Evolutionary conservation across 345 rosid species (phyloP), one percentile per base, ranked within the genome.

Genomic region (Boechera divaricarpa): DNA sequence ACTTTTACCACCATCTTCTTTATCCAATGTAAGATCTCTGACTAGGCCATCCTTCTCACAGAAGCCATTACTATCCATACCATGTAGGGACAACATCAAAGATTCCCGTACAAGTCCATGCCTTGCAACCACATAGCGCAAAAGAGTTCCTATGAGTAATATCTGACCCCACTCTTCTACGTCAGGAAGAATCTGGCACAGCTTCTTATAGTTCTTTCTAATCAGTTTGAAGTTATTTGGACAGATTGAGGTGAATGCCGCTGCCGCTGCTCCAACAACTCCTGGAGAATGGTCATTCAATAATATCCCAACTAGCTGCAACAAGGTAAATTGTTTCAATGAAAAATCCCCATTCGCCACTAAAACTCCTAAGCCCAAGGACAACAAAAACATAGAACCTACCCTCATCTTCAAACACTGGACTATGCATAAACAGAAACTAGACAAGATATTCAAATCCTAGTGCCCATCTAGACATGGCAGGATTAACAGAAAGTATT

Each of bases 131-230:
- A 83, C 88, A 72, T 89, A 92, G 53, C 87, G 93, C 76, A 91
- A 77, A 71, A 95, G 97, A 70, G 88, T 90, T 64, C 87, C 87
- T 59, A 85, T 95, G 66, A 92, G 86, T 79, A 84, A 74, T 82
- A 92, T 92, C 83, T 90, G 98, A 70, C 99, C 99, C 99, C 99
- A 95, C 72, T 92, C 99, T 85, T 95, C 99, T 59, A 92, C 96
- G 60, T 95, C 98, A 38, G 98, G 99, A 77, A 95, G 97, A 80
- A 91, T 84, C 83, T 92, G 89, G 70, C 99, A 92, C 64, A 95
- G 54, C 81, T 86, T 90, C 81, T 81, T 85, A 77, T 89, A 95
- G 67, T 80, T 89, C 81, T 77, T 88, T 31, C 85, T 85, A n/a
- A 95, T 87, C 71, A 92, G 77, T 55, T 85, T 64, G 65, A 92